Evolutionary conservation across 2,329 filamentous ascomycete species (phyloP).

Genomic region (Dactylella cylindrospora): DNA sequence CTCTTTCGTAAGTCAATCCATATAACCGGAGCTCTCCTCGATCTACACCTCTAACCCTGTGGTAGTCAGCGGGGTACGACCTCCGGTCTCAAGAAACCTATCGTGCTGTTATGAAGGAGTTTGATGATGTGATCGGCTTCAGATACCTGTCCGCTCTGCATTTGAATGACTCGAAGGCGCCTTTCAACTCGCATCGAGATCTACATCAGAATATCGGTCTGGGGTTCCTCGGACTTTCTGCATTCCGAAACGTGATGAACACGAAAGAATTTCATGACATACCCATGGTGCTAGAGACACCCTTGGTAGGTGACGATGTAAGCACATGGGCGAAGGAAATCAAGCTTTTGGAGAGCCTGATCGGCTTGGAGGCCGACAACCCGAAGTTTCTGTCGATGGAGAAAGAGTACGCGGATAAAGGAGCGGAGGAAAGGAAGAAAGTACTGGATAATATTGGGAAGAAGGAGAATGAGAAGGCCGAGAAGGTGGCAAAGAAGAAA

Average conservation of each 20-base stretch:
- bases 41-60: not conserved
- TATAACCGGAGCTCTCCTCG: not conserved
- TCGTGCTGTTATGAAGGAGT: constrained; percentile 69
- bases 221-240: constrained; percentile 83
- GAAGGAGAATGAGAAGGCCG: constrained; percentile 52
- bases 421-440: constrained; percentile 70
- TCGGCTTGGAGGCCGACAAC: constrained; percentile 77
- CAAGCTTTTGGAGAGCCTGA: constrained; percentile 83
- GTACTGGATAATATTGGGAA: constrained; percentile 77
- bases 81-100: constrained; percentile 75
- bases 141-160: constrained; percentile 83
- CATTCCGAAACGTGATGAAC: constrained; percentile 91
- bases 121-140: constrained; percentile 75
- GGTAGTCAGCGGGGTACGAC: constrained; percentile 75
- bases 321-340: constrained; percentile 88
- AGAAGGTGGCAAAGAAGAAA: constrained; percentile 33
- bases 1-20: constrained; percentile 63
- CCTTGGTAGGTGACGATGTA: constrained; percentile 72
- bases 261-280: constrained; percentile 71
- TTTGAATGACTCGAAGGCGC: constrained; percentile 93
- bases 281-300: constrained; percentile 95
- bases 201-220: constrained; percentile 96
- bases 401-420: constrained; percentile 65
- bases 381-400: constrained; percentile 65
- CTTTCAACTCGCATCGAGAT: constrained; percentile 76